These are phyloP conservation scores for Entonaema liquescens DNA, from an alignment of 495 filamentous ascomycete species.

Conservation along the genomic window DNA sequence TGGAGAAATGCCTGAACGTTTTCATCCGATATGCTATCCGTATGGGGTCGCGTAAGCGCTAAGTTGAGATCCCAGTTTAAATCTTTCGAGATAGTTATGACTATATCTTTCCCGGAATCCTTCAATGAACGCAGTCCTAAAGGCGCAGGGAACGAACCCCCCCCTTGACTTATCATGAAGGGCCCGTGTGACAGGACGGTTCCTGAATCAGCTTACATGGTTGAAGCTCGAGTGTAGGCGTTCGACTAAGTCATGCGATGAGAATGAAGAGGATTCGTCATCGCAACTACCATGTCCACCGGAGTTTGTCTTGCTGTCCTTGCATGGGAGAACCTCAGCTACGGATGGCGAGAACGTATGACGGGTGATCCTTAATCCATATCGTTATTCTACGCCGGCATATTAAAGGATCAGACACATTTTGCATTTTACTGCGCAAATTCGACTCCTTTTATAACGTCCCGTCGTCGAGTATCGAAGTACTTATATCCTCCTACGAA, in stretches of 20 bases:
- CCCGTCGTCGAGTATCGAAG: background rate
- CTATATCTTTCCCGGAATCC: background rate
- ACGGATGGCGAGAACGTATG: background rate
- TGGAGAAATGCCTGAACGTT: background rate
- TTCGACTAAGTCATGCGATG: background rate
- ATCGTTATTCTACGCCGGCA: background rate
- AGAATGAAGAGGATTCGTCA: background rate
- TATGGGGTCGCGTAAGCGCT: background rate
- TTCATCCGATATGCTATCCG: background rate
- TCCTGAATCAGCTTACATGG: background rate
- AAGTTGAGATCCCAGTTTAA: background rate
- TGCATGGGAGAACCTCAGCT: too few relatives aligned
- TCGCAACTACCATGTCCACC: background rate
- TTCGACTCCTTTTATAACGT: background rate
- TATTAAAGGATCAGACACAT: background rate
- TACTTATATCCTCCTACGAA: background rate
- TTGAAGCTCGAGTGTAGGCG: background rate
- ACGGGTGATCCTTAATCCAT: background rate
- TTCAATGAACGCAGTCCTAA: background rate
- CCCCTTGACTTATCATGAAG: background rate
- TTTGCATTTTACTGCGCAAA: background rate
- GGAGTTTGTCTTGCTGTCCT: background rate
- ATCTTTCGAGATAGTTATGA: background rate
- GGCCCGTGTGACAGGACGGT: background rate
- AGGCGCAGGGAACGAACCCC: background rate